Evolutionary conservation across 148 eudicot genomes (phyloP).

Genomic region (Chenopodium berlandieri): DNA sequence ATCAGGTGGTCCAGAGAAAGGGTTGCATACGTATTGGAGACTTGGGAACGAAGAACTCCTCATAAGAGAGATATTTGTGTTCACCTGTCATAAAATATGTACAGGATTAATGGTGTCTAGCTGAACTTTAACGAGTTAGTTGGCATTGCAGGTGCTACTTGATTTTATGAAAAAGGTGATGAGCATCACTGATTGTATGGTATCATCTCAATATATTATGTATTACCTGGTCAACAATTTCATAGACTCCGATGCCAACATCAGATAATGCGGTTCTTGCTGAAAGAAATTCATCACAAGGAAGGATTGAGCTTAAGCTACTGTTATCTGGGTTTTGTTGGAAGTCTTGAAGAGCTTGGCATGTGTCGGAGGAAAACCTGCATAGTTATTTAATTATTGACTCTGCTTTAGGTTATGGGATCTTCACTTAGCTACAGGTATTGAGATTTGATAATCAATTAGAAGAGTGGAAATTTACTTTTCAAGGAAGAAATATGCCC

Average conservation of each 20-base stretch:
- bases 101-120: background rate
- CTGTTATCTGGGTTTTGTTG: slow-evolving; percentile 60
- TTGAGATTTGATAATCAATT: background rate
- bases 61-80: slow-evolving; percentile 45
- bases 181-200: background rate
- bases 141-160: background rate
- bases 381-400: slow-evolving; percentile 1
- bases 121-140: background rate
- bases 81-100: slow-evolving; percentile 45
- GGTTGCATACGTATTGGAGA: slow-evolving; percentile 64
- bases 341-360: slow-evolving; percentile 63
- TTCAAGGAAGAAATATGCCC: slow-evolving; percentile 57
- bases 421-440: background rate
- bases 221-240: slow-evolving; percentile 45
- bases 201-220: background rate
- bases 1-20: slow-evolving; percentile 73
- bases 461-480: slow-evolving; percentile 37
- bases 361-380: slow-evolving; percentile 69
- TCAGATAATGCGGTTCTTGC: slow-evolving; percentile 46
- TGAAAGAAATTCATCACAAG: slow-evolving; percentile 61
- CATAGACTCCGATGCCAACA: slow-evolving; percentile 49
- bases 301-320: slow-evolving; percentile 76
- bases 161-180: background rate
- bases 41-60: slow-evolving; percentile 31
- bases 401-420: background rate